Percentiles rank a stretch among this genome's conserved stretches.
These are phyloP conservation scores for Trichoderma asperellum DNA, from an alignment of 2,329 filamentous ascomycete genomes.

Conservation along the genomic window DNA sequence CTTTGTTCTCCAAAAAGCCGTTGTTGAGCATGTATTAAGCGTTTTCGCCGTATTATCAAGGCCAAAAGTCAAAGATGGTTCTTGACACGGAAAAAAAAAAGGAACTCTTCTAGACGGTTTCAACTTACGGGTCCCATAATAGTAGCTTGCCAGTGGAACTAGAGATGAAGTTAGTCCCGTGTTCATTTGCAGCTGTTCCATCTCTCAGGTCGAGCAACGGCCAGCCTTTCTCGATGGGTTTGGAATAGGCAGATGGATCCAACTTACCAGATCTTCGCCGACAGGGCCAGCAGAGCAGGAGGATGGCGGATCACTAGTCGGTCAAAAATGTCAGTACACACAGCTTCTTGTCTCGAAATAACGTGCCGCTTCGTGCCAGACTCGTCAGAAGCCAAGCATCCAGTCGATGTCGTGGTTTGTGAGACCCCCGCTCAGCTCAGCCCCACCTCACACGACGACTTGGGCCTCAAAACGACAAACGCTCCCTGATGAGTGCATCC, in stretches of 20 bases:
- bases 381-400: constrained; percentile 6
- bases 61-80: neutral
- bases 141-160: constrained; percentile 99
- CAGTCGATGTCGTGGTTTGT: constrained; percentile 30
- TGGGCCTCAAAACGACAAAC: constrained; percentile 25
- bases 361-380: constrained; percentile 1
- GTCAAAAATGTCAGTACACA: constrained; percentile 33
- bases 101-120: neutral
- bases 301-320: constrained; percentile 86
- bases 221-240: constrained; percentile 1
- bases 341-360: neutral
- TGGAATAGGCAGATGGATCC: constrained; percentile 32
- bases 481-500: constrained; percentile 29
- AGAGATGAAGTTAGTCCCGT: constrained; percentile 35
- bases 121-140: constrained; percentile 96
- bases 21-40: neutral
- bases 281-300: constrained; percentile 97
- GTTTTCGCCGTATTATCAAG: neutral
- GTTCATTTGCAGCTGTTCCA: neutral
- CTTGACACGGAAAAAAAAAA: neutral
- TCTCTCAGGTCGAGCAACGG: neutral
- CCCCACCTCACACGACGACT: constrained; percentile 26
- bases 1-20: neutral
- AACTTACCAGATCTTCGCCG: constrained; percentile 95
- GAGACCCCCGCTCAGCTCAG: constrained; percentile 25